Evolutionary conservation across 371 early-diverging fungal genomes (phyloP), one percentile per base, ranked within the genome.

Genomic region (Nosema muscidifuracis): DNA sequence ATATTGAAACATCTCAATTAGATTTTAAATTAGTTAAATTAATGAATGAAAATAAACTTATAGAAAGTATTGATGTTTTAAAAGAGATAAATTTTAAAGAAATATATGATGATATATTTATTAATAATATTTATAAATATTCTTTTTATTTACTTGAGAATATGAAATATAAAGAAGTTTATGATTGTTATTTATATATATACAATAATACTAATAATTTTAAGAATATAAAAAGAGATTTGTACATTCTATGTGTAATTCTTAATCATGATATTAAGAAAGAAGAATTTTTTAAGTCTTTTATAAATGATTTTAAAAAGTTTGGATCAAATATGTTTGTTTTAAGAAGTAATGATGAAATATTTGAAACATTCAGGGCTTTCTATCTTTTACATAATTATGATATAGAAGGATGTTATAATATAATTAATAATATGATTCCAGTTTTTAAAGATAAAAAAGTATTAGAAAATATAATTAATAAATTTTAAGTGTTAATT

Each of bases 361-460:
- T 18, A 6, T 33, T 66, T 38, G 75, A 75, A 57, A 50, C 62
- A 7, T 69, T 40, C 33, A 63, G 75, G 42, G 43, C 68, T 15
- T 75, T 75, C 33, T 75, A 75, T 60, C 70, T 69, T 34, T 12
- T 75, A 34, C 75, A 75, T 36, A 64, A 44, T 30, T 57, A 61
- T 50, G 75, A 75, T 36, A 1, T 15, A 20, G 63, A 56, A 53
- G 69, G 40, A 3, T 50, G 3, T 4, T 47, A 47, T 47, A 47
- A 47, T 47, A 47, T 47, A 10, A 10, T 47, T 3, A 4, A 47
- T 47, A n/a, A 47, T 12, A 47, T 47, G 3, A 47, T 10, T 12
- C 4, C 4, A 4, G n/a, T n/a, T 47, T 47, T 47, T 47, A n/a
- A 47, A 12, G 47, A 47, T 47, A 47, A n/a, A 47, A n/a, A 47